Evolutionary conservation across 495 filamentous ascomycete species (phyloP), one percentile per base, ranked within the genome.

Genomic region (Penicillium malachiteum): DNA sequence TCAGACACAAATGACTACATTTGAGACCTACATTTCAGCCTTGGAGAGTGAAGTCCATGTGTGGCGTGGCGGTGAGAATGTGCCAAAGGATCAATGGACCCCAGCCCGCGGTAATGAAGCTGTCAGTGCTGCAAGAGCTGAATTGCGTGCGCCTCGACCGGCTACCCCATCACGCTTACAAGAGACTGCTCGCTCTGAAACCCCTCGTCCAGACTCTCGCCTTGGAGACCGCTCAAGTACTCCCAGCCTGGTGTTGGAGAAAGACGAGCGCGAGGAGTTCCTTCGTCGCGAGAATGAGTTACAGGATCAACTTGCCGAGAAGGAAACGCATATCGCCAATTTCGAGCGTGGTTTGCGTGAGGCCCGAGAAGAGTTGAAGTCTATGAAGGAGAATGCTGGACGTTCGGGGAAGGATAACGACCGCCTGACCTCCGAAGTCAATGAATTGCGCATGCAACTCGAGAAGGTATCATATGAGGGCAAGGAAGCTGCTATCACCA

Each of bases 251-350:
- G 84, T 87, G 32, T 78, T 97, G 48, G 94, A 98, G 45, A 96
- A 96, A 74, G 94, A 98, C 57, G 94, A 98, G 71, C 85, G 90
- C 53, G 94, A 98, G 58, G 94, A 98, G 66, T 98, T 97, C 69
- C 76, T 98, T 44, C 82, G 92, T 57, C 86, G 94, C 38, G 94
- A 98, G 70, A 98, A 97, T 59, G 94, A 97, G 64, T 78, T 98
- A 13, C 94, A 98, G 59, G 94, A 97, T 65, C 94, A 97, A 73
- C 76, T 98, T 42, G 85, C 94, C 5, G 94, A 98, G 69, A 94
- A 87, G 67, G 94, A 98, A 69, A 85, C 87, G 1, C 85, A 89
- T 53, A 82, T 96, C 35, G 84, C 84, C 5, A 80, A 83, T 34
- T 83, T 87, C 8, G 94, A 97, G 65, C 84, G 90, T 64, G 81